These are phyloP conservation scores for Phytophthora syringae DNA, from an alignment of 352 stramenopile species.

Conservation along the genomic window DNA sequence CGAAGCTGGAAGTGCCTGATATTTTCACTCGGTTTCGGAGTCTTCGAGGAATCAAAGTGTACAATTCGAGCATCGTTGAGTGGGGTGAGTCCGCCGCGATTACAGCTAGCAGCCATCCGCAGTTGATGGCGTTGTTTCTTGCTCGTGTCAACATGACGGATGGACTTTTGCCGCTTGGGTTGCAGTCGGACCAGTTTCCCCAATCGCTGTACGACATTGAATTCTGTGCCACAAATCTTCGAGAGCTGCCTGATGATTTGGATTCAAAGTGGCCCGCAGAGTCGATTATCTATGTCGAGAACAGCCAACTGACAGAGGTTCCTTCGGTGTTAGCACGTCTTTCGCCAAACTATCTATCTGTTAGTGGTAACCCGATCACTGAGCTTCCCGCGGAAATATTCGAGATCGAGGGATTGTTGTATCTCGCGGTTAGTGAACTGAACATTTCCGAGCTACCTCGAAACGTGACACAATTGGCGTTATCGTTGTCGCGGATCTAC, in stretches of 20 bases:
- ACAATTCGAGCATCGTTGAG: conserved; percentile 43
- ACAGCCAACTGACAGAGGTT: conserved; percentile 22
- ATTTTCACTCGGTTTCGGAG: conserved; percentile 30
- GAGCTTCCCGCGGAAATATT: conserved; percentile 32
- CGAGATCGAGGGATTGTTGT: conserved; percentile 14
- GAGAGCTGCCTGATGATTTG: conserved; percentile 38
- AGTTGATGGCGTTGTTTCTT: conserved; percentile 38
- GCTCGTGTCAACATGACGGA: conserved; percentile 45
- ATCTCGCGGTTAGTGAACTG: conserved; percentile 21
- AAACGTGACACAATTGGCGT: conserved; percentile 23
- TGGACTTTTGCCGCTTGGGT: conserved; percentile 31
- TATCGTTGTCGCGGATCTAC: conserved; percentile 10
- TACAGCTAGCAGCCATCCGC: conserved; percentile 22
- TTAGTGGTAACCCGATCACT: conserved; percentile 34
- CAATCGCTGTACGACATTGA: conserved; percentile 42
- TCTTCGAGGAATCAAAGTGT: conserved; percentile 44
- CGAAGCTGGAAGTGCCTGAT: conserved; percentile 30
- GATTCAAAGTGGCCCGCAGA: conserved; percentile 38
- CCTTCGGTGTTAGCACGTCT: conserved; percentile 20
- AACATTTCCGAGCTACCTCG: conserved; percentile 20
- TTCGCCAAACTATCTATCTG: conserved; percentile 25
- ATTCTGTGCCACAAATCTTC: conserved; percentile 48
- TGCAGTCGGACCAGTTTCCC: conserved; percentile 48
- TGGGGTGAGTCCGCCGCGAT: conserved; percentile 37
- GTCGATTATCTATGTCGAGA: conserved; percentile 33